phyloP scores from a whole-genome alignment of 2,329 filamentous ascomycete genomes.

The Incumbomyces delicatus region DNA sequence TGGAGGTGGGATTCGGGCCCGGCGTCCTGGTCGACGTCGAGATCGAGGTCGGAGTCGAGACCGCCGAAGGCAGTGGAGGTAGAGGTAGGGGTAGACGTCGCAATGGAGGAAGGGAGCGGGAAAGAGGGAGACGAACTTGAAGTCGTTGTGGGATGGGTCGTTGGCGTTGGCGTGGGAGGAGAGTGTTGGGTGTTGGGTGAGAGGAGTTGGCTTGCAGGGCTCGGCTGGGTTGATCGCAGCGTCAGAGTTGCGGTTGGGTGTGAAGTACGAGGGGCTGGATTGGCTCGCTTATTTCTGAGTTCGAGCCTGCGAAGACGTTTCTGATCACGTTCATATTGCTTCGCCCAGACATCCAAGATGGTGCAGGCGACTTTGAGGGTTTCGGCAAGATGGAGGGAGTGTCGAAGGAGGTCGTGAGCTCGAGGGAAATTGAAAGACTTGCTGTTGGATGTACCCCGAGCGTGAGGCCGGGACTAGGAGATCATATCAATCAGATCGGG shows the following conservation, averaged over 20 bases:
- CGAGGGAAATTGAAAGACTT: not conserved
- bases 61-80: not conserved
- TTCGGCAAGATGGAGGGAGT: not conserved
- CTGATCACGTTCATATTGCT: not conserved
- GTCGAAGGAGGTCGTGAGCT: conserved; percentile 2
- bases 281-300: not conserved
- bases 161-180: no score
- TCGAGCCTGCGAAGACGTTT: not conserved
- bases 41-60: not conserved
- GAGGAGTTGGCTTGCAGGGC: no score
- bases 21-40: not conserved
- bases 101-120: not conserved
- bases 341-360: not conserved
- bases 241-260: not conserved
- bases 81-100: not conserved
- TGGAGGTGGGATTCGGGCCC: not conserved
- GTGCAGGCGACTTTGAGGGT: not conserved
- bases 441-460: not conserved
- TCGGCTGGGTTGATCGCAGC: no score
- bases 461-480: no score
- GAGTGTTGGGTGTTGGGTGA: no score
- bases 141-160: not conserved
- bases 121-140: not conserved
- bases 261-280: not conserved
- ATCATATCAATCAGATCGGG: no score